These are phyloP conservation scores for Inga leiocalycina DNA, from an alignment of 306 rosid species.

Conservation along the genomic window DNA sequence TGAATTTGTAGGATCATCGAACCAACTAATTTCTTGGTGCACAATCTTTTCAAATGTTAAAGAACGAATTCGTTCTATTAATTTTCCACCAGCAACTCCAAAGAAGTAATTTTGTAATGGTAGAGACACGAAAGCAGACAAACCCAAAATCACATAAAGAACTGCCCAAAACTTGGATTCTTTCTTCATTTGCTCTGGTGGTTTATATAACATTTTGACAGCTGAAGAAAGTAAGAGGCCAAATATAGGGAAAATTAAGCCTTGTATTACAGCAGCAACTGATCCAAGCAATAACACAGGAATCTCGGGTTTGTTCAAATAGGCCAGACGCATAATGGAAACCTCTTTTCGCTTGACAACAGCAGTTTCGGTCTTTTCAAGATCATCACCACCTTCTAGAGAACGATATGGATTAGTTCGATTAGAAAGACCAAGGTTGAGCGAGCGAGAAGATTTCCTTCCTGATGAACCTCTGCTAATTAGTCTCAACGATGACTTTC, in stretches of 20 bases:
- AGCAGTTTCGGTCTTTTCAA: slow-evolving; percentile 10
- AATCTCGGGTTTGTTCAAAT: slow-evolving; percentile 73
- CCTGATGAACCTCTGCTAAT: slow-evolving; percentile 54
- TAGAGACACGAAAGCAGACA: slow-evolving; percentile 32
- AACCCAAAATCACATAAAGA: slow-evolving; percentile 63
- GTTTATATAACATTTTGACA: slow-evolving; percentile 62
- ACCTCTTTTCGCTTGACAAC: slow-evolving; percentile 30
- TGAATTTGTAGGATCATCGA: slow-evolving; percentile 88
- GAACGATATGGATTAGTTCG: slow-evolving; percentile 24
- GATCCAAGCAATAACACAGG: slow-evolving; percentile 64
- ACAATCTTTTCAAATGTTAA: slow-evolving; percentile 75
- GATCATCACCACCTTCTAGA: slow-evolving; percentile 22
- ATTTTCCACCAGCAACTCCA: slow-evolving; percentile 84
- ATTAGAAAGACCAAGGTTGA: slow-evolving; percentile 40
- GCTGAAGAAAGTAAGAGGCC: slow-evolving; percentile 74
- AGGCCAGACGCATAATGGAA: slow-evolving; percentile 56
- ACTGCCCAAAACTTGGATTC: slow-evolving; percentile 72
- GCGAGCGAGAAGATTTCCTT: slow-evolving; percentile 35
- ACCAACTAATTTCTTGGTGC: slow-evolving; percentile 84
- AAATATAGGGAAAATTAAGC: slow-evolving; percentile 70
- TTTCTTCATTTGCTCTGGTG: slow-evolving; percentile 50
- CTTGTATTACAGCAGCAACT: slow-evolving; percentile 63
- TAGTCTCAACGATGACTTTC: slow-evolving; percentile 46
- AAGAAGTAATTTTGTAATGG: slow-evolving; percentile 64
- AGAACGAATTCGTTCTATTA: slow-evolving; percentile 72